Evolutionary conservation across 2,329 filamentous ascomycete genomes (phyloP).

Genomic region (Lachnellula subtilissima): DNA sequence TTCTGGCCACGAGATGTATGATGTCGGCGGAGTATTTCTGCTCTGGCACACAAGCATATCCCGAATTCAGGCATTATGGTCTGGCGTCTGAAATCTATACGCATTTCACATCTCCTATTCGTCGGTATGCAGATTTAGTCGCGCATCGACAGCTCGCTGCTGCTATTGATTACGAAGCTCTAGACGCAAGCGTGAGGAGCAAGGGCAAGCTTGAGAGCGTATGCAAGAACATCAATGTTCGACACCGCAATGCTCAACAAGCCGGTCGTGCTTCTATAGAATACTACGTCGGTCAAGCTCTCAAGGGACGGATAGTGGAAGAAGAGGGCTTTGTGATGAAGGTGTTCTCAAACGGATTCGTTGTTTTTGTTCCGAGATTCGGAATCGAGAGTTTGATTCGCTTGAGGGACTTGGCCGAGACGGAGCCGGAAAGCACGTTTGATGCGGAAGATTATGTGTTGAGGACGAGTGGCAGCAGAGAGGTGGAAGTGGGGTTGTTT

Average conservation of each 20-base stretch:
- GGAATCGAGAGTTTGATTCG: slow-evolving; percentile 91
- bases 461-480: slow-evolving; percentile 50
- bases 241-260: slow-evolving; percentile 94
- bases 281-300: slow-evolving; percentile 95
- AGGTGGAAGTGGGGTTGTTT: slow-evolving; percentile 73
- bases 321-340: slow-evolving; percentile 97
- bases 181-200: slow-evolving; percentile 77
- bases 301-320: slow-evolving; percentile 70
- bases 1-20: slow-evolving; percentile 98
- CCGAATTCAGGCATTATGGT: slow-evolving; percentile 95
- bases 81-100: slow-evolving; percentile 97
- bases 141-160: slow-evolving; percentile 92
- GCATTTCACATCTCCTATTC: slow-evolving; percentile 95
- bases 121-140: slow-evolving; percentile 93
- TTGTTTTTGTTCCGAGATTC: slow-evolving; percentile 92
- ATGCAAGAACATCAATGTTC: slow-evolving; percentile 97
- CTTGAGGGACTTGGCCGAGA: slow-evolving; percentile 72
- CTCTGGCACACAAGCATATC: slow-evolving; percentile 85
- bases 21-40: slow-evolving; percentile 98
- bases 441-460: slow-evolving; percentile 83
- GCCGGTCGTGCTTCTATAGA: slow-evolving; percentile 91
- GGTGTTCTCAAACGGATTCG: slow-evolving; percentile 95
- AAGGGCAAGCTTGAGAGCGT: slow-evolving; percentile 84
- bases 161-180: slow-evolving; percentile 84
- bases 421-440: slow-evolving; percentile 74